Percentiles rank a stretch among this genome's conserved stretches.
phyloP scores from a whole-genome alignment of 2,329 filamentous ascomycete genomes.

The Thelonectria olida region DNA sequence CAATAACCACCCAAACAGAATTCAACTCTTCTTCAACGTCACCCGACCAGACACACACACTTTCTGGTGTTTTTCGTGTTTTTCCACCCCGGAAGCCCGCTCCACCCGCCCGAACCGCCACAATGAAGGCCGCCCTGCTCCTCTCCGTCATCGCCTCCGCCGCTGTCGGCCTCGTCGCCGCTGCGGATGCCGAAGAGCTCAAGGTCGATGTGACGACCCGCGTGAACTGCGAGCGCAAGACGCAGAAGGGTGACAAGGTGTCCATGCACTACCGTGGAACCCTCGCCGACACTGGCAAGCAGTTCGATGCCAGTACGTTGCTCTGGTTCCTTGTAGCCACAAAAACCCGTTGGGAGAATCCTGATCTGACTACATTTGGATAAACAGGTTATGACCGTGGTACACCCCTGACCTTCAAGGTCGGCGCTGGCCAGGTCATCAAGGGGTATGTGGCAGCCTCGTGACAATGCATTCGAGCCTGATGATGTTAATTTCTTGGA shows the following conservation, averaged over 20 bases:
- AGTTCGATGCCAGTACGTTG: conserved; percentile 80
- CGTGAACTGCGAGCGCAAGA: conserved; percentile 84
- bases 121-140: conserved; percentile 60
- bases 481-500: conserved; percentile 29
- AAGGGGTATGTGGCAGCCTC: conserved; percentile 69
- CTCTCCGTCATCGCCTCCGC: conserved; percentile 62
- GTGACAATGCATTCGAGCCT: conserved; percentile 13
- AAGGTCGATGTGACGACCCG: conserved; percentile 80
- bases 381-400: conserved; percentile 75
- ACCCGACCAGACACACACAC: conserved; percentile 25
- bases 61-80: conserved; percentile 18
- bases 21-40: conserved; percentile 35
- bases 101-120: conserved; percentile 35
- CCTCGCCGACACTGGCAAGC: conserved; percentile 73
- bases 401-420: conserved; percentile 78
- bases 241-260: conserved; percentile 78
- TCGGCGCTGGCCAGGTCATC: conserved; percentile 87
- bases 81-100: conserved; percentile 14
- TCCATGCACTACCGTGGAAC: conserved; percentile 91
- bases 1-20: conserved; percentile 19
- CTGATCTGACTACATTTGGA: conserved; percentile 17
- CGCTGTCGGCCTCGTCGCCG: conserved; percentile 60
- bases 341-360: background rate
- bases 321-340: too few species aligned
- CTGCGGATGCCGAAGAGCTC: conserved; percentile 63